Conservation (phyloP, 1,139 yeast species). For the Geotrichum klebahnii region DNA sequence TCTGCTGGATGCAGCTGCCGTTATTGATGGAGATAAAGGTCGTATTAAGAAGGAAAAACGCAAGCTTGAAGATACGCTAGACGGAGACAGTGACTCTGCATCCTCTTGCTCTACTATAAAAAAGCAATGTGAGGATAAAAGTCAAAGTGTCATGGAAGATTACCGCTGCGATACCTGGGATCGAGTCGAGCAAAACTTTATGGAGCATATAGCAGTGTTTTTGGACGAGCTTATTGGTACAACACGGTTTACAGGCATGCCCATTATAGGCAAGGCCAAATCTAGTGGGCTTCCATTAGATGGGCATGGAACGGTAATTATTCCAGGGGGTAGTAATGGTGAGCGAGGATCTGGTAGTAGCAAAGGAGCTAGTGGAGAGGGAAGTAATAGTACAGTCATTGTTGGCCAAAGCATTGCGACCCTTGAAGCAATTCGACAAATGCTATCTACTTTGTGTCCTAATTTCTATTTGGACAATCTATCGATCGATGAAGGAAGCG, state of each 20-base stretch:
- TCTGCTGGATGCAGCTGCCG: constrained; percentile 34
- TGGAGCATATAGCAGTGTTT: constrained; percentile 13
- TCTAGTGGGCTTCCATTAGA: constrained; percentile 19
- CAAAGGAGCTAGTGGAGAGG: neutral
- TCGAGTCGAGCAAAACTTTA: constrained; percentile 16
- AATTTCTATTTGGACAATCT: constrained; percentile 28
- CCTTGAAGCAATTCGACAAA: constrained; percentile 38
- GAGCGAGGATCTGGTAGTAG: constrained; percentile 1
- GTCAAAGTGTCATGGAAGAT: constrained; percentile 11
- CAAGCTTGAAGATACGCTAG: neutral
- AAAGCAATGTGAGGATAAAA: neutral
- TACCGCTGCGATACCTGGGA: constrained; percentile 16
- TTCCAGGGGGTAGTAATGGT: constrained; percentile 15
- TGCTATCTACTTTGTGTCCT: constrained; percentile 29
- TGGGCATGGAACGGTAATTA: constrained; percentile 14
- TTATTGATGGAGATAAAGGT: constrained; percentile 22
- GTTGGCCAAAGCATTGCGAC: constrained; percentile 32
- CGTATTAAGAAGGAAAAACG: constrained; percentile 2
- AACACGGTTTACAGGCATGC: constrained; percentile 14
- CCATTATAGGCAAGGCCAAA: constrained; percentile 13
- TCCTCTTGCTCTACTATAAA: neutral
- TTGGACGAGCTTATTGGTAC: constrained; percentile 15
- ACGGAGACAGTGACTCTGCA: neutral
- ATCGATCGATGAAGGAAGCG: constrained; percentile 33
- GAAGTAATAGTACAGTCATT: constrained; percentile 13